phyloP scores from a whole-genome alignment of 2,329 filamentous ascomycete genomes.

The Pseudocercospora fuligena region DNA sequence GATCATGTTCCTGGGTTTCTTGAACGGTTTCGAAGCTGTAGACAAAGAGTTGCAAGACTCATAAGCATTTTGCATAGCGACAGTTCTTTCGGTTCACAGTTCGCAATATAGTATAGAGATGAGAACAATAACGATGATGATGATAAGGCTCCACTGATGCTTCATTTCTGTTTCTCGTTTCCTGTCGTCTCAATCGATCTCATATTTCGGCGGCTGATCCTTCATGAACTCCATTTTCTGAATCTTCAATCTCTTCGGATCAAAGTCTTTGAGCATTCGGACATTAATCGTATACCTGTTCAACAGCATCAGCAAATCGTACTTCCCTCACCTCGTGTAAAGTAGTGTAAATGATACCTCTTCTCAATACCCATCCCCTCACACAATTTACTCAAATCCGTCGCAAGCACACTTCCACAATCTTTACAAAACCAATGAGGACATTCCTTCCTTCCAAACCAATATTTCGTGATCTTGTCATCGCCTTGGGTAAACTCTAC shows the following conservation, averaged over 20 bases:
- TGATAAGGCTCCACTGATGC: not conserved
- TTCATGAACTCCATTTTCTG: conserved; percentile 28
- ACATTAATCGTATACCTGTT: conserved; percentile 30
- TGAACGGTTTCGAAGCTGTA: conserved; percentile 83
- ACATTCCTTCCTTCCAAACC: conserved; percentile 23
- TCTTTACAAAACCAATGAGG: conserved; percentile 34
- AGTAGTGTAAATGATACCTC: no score
- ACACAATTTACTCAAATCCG: conserved; percentile 28
- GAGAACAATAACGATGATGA: not conserved
- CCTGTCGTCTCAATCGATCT: not conserved
- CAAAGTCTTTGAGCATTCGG: conserved; percentile 35
- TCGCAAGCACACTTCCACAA: conserved; percentile 31
- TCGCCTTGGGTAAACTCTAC: conserved; percentile 30
- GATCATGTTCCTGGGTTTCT: conserved; percentile 85
- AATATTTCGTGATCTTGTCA: conserved; percentile 30
- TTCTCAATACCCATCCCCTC: conserved; percentile 17
- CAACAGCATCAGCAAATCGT: not conserved
- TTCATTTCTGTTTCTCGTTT: not conserved
- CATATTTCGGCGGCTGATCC: conserved; percentile 28
- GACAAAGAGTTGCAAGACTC: conserved; percentile 71
- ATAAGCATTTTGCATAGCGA: not conserved
- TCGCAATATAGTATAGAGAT: not conserved
- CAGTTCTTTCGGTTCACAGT: not conserved
- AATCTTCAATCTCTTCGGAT: conserved; percentile 28
- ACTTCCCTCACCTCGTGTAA: no score